A percentile compares a stretch with the other conserved stretches of the same genome.
These are phyloP conservation scores for Arbutus unedo DNA, from an alignment of 148 eudicot species.

Conservation along the genomic window DNA sequence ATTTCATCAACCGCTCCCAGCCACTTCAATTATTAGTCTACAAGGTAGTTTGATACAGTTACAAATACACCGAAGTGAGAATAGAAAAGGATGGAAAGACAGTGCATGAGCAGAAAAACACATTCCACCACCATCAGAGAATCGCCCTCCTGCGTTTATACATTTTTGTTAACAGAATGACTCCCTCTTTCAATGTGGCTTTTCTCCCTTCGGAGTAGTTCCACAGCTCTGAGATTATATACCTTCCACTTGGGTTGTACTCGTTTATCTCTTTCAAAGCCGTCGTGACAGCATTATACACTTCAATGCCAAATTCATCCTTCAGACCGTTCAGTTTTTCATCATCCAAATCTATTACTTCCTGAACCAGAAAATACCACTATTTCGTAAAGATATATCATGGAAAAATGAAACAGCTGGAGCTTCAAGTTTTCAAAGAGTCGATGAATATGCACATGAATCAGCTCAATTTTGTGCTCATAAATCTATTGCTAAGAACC, in stretches of 20 bases:
- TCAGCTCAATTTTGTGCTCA: background rate
- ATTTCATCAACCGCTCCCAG: background rate
- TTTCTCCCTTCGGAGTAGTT: constrained; percentile 43
- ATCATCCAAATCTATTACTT: constrained; percentile 37
- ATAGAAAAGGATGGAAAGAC: background rate
- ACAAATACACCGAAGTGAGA: background rate
- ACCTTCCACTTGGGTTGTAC: constrained; percentile 63
- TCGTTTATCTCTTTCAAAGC: constrained; percentile 56
- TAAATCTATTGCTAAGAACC: background rate
- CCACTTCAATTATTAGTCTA: background rate
- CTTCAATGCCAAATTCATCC: constrained; percentile 46
- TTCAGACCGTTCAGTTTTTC: constrained; percentile 40
- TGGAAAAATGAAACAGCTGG: background rate
- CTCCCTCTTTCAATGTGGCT: constrained; percentile 55
- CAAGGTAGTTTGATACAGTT: background rate
- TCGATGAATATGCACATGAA: background rate
- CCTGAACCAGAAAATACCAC: constrained; percentile 34
- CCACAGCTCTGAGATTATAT: constrained; percentile 51
- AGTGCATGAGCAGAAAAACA: background rate
- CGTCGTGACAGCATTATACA: constrained; percentile 37
- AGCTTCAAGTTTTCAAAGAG: background rate
- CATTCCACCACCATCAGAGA: constrained; percentile 15
- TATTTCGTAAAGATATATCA: background rate
- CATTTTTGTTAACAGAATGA: constrained; percentile 29
- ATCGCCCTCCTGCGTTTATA: constrained; percentile 32